Conservation (phyloP, 306 rosid species). For the Albizia julibrissin region DNA sequence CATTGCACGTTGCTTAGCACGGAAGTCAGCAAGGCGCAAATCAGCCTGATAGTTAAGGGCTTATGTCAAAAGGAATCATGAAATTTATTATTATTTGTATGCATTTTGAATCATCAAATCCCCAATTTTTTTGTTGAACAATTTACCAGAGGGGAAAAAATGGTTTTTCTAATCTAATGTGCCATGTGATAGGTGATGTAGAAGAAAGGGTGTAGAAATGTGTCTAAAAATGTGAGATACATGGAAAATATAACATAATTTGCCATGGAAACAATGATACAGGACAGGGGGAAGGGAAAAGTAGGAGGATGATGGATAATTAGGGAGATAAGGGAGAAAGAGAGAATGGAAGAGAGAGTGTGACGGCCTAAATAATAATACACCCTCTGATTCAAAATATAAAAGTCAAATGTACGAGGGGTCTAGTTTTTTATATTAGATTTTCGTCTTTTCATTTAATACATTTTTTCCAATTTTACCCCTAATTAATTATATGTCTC, state of each 20-base stretch:
- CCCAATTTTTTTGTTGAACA: constrained; percentile 2
- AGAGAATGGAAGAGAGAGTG: neutral
- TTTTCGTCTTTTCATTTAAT: too few relatives aligned
- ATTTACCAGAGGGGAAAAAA: constrained; percentile 1
- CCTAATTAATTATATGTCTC: too few relatives aligned
- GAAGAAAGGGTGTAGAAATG: constrained; percentile 9
- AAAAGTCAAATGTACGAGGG: too few relatives aligned
- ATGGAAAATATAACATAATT: neutral
- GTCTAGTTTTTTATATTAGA: too few relatives aligned
- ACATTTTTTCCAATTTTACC: too few relatives aligned
- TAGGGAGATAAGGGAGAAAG: neutral
- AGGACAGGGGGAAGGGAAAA: neutral
- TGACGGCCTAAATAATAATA: too few relatives aligned
- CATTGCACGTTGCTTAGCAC: constrained; percentile 97
- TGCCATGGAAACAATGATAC: neutral
- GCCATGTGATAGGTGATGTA: constrained; percentile 8
- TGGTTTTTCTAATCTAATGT: neutral
- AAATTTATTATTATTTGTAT: constrained; percentile 2
- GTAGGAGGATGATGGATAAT: neutral
- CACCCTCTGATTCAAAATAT: too few relatives aligned
- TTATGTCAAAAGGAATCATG: constrained; percentile 25
- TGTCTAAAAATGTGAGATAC: neutral
- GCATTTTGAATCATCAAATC: constrained; percentile 19
- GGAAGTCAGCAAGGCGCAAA: constrained; percentile 91
- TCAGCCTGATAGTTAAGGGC: constrained; percentile 72